Base-by-base conservation (phyloP, 805 yeast species). In the Phaffomyces antillensis region DNA sequence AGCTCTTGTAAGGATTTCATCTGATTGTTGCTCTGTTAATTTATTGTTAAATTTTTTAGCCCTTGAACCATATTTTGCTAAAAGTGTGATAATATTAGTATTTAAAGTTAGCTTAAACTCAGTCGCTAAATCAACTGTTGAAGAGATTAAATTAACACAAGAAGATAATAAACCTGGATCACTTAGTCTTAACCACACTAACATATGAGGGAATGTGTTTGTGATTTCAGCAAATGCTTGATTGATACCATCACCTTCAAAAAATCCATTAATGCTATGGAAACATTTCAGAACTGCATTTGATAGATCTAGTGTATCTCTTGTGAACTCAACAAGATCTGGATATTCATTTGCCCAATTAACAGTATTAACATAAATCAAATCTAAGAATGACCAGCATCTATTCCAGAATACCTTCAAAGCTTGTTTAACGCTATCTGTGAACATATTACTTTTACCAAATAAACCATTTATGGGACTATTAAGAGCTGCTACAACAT, bases 261-360 rank as follows among this genome's bases (percentile, higher is more conserved):
- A 51, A 7, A 63, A 62, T 0, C 68, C 61, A 20, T 58, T 54
- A 8, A 72, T 62, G n/a, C 74, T 68, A 47, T 81, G 69, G 55
- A 76, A 84, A 2, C 90, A 77, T 44, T 75, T 80, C n/a, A 90
- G 60, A 31, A 90, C 65, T 2, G 72, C 62, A 49, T 82, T 81
- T 47, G 95, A 82, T 30, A 86, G 69, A 53, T 90, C 96, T 41
- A 91, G 70, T 0, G 87, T 81, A 58, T 88, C 96, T 60, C 95
- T 76, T 3, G 96, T 86, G 53, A 88, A 90, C 45, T 89, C 95
- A 37, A 82, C 75, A 53, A 87, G 68, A 41, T 74, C 75, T 0
- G 71, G 68, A 53, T 79, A 82, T 33, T 66, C 63, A 2, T 72
- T 63, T 0, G 96, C 88, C 99, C 99, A 91, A 4, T 61, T 61